Base-by-base conservation (phyloP, 306 rosid species). In the Trifolium dubium region DNA sequence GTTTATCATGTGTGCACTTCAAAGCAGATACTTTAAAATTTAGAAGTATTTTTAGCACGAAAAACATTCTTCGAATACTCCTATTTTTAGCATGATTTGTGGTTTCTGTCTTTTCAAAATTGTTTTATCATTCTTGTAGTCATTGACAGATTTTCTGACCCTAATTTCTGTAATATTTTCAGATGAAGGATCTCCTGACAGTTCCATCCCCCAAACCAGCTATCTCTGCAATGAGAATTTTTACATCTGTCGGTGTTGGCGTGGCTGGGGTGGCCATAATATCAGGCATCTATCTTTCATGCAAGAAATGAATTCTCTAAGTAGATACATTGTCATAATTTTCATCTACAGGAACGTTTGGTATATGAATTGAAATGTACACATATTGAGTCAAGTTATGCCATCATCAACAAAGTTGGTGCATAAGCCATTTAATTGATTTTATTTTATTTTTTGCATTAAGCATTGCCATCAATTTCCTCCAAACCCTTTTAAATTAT, bases 151-250 rank as follows among this genome's bases (percentile, higher is more conserved):
- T 71, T 58, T 64, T 46, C 79, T 77, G 31, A 60, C 75, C 28
- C 37, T 17, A 62, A 14, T 65, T 56, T 5, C 64, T 44, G 17
- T 63, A 0, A 19, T 34, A 13, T 68, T 79, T 14, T 70, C 88
- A 94, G 99, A 77, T 90, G 76, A 88, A 70, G 73, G 97, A 94
- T 79, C 92, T 94, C 54, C 37, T 89, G 89, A 84, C 73, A 77
- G 34, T 86, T 80, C 97, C 94, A 9, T 71, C 88, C 13, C 81
- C 82, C 11, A 78, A 76, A 69, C 78, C 81, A 9, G 71, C 47
- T 34, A 1, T 82, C 50, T 80, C 95, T n/a, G 69, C 82, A 1
- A n/a, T 50, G 28, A 88, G 47, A 76, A 63, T 94, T 34, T 43
- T 89, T 4, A 80, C 85, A 46, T 82, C 90, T 10, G 50, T 82